phyloP scores from a whole-genome alignment of 495 filamentous ascomycete genomes.

The Bombardia bombarda region DNA sequence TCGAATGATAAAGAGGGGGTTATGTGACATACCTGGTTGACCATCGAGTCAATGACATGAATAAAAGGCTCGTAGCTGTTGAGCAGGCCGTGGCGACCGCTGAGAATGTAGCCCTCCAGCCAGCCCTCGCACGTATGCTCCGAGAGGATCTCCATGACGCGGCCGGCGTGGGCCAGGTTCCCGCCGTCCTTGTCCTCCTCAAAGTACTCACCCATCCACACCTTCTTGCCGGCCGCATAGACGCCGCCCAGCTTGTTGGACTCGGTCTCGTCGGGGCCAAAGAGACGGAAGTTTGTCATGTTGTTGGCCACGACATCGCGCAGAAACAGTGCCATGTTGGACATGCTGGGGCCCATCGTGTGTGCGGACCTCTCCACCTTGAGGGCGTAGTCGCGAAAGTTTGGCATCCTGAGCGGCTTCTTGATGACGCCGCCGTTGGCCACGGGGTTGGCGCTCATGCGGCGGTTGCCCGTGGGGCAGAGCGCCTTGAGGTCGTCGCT shows the following conservation, averaged over 20 bases:
- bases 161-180: slow-evolving; percentile 53
- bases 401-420: slow-evolving; percentile 53
- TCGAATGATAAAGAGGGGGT: background rate
- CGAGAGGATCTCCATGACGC: slow-evolving; percentile 71
- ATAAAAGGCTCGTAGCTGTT: slow-evolving; percentile 76
- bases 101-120: slow-evolving; percentile 68
- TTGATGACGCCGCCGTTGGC: slow-evolving; percentile 58
- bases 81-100: slow-evolving; percentile 60
- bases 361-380: slow-evolving; percentile 45
- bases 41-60: slow-evolving; percentile 72
- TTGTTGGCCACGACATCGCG: slow-evolving; percentile 55
- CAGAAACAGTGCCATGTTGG: slow-evolving; percentile 55
- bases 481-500: slow-evolving; percentile 51
- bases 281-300: slow-evolving; percentile 56
- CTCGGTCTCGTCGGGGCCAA: slow-evolving; percentile 70
- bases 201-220: slow-evolving; percentile 69
- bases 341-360: slow-evolving; percentile 49
- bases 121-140: slow-evolving; percentile 72
- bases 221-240: slow-evolving; percentile 64
- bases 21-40: slow-evolving; percentile 44
- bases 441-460: slow-evolving; percentile 67
- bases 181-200: slow-evolving; percentile 62
- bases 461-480: slow-evolving; percentile 49
- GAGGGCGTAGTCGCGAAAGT: slow-evolving; percentile 56
- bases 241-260: slow-evolving; percentile 64